Percentiles rank a stretch among this genome's conserved stretches.
Evolutionary conservation across 768 basidiomycete genomes (phyloP).

Genomic region (Boletus eberwhitei): DNA sequence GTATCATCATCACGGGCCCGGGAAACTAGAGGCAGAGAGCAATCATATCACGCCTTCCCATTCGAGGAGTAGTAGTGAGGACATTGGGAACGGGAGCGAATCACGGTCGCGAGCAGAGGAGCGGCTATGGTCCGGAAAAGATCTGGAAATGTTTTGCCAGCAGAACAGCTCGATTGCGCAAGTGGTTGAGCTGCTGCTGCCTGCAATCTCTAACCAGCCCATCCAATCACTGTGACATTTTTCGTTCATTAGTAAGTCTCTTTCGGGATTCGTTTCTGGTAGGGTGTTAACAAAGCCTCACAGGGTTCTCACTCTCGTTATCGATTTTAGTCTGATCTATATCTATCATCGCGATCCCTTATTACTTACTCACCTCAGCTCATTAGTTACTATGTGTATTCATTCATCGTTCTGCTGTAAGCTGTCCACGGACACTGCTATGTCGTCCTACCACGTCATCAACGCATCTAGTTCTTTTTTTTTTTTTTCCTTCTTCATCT

Average conservation of each 20-base stretch:
- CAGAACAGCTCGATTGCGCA: constrained; percentile 86
- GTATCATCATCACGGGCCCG: constrained; percentile 61
- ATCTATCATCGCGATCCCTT: constrained; percentile 27
- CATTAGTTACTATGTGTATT: constrained; percentile 28
- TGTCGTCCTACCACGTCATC: constrained; percentile 24
- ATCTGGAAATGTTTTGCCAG: constrained; percentile 78
- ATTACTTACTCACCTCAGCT: constrained; percentile 22
- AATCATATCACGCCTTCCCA: constrained; percentile 19
- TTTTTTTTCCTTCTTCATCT: not conserved
- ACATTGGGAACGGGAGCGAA: constrained; percentile 31
- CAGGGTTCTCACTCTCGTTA: constrained; percentile 21
- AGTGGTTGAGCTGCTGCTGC: constrained; percentile 64
- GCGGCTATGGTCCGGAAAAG: constrained; percentile 73
- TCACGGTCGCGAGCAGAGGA: constrained; percentile 40
- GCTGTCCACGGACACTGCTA: constrained; percentile 23
- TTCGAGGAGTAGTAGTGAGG: constrained; percentile 30
- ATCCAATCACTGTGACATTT: constrained; percentile 21
- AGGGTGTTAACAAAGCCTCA: constrained; percentile 10
- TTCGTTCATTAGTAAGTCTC: constrained; percentile 22
- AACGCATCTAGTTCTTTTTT: constrained; percentile 17
- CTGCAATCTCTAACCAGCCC: constrained; percentile 42
- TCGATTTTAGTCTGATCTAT: constrained; percentile 21
- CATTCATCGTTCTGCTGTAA: constrained; percentile 27
- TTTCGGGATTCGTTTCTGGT: not conserved
- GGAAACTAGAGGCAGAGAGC: constrained; percentile 60